Conservation (phyloP, 164 flowering plant species). For the Kingdonia uniflora region DNA sequence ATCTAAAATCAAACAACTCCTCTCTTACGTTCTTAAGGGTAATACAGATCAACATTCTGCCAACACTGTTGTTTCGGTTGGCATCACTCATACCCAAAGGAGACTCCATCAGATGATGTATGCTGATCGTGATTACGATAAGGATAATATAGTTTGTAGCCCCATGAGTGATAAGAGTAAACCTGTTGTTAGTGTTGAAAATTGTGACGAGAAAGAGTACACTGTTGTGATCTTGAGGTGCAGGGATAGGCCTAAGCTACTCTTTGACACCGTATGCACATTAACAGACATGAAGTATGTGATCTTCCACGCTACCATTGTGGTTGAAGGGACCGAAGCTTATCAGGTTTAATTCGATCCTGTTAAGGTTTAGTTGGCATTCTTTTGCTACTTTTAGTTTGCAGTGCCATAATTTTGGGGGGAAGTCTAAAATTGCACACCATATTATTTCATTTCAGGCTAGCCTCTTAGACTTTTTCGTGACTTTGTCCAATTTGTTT, state of each 20-base stretch:
- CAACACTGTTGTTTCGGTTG: not conserved
- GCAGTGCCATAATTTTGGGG: no score
- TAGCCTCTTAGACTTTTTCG: no score
- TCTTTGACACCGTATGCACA: conserved; percentile 66
- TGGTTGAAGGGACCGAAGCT: conserved; percentile 47
- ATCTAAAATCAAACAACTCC: conserved; percentile 2
- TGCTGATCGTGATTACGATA: conserved; percentile 6
- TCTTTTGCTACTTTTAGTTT: no score
- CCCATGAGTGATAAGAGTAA: not conserved
- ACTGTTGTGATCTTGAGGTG: conserved; percentile 58
- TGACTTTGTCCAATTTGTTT: not conserved
- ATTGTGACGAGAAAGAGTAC: conserved; percentile 59
- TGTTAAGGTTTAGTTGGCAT: no score
- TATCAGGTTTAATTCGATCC: conserved; percentile 8
- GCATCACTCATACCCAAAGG: conserved; percentile 1
- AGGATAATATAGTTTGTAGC: not conserved
- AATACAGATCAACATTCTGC: conserved; percentile 1
- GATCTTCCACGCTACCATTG: conserved; percentile 64
- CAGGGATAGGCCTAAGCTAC: conserved; percentile 60
- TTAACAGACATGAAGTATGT: conserved; percentile 85
- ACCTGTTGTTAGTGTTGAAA: conserved; percentile 32
- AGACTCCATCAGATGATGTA: conserved; percentile 5
- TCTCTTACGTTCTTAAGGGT: conserved; percentile 1
- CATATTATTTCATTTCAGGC: no score
- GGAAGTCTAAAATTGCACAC: no score